Evolutionary conservation across 2,329 filamentous ascomycete genomes (phyloP), one percentile per base, ranked within the genome.

Genomic region (Nemania sp.): DNA sequence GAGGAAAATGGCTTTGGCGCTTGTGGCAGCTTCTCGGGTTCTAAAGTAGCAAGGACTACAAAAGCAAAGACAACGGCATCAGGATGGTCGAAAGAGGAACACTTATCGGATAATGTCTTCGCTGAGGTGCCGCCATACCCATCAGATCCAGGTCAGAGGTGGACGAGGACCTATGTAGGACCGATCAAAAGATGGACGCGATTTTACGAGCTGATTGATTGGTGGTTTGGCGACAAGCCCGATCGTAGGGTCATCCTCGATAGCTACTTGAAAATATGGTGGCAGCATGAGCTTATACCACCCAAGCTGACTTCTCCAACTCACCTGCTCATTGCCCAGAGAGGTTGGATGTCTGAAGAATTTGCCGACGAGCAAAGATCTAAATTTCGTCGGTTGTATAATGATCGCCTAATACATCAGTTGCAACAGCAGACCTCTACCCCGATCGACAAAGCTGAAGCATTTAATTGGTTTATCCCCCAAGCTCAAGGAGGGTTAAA

Each of bases 171-270:
- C 3, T 70, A 70, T 41, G 49, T 63, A 44, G 68, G 68, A 7
- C 68, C 68, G n/a, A 60, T 70, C 14, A 67, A 64, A 51, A 59
- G 68, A 56, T 69, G 67, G 66, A 67, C 66, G 2, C 64, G 67
- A 7, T 61, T 69, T 14, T 50, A 54, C 12, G 56, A 66, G 40
- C 57, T 70, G 28, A 54, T 66, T 17, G 57, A 64, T 15, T 68
- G 61, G 48, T 70, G 66, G 64, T 69, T 64, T 49, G 63, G 66
- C 11, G 67, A 70, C 43, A 56, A 56, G 36, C 52, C 59, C 6
- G 47, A 65, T 36, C 63, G 63, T 28, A 50, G 57, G 23, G 19
- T 49, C 11, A 52, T 67, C 7, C 58, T 68, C 26, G 52, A 65
- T 45, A 50, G 52, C 24, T 67, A 66, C 42, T 46, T 66, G 6